Conservation (phyloP, 495 filamentous ascomycete species). For the Annulohypoxylon maeteangense region DNA sequence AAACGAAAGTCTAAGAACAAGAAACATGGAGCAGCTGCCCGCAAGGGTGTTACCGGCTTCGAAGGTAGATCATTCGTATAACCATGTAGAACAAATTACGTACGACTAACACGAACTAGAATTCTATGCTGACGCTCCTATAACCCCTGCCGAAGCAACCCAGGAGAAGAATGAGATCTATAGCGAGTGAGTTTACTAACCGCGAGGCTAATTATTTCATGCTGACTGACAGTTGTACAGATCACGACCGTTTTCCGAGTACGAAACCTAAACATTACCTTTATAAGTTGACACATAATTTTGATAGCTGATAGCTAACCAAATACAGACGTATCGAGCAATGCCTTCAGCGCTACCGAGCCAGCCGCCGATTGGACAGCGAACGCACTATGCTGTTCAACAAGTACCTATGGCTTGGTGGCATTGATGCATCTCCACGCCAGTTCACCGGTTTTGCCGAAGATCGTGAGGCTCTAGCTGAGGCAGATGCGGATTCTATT, state of each 20-base stretch:
- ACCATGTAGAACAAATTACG: background rate
- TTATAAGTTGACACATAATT: background rate
- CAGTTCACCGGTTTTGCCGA: slow-evolving; percentile 72
- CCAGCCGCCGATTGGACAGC: slow-evolving; percentile 75
- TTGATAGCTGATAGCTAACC: slow-evolving; percentile 20
- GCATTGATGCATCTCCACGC: slow-evolving; percentile 73
- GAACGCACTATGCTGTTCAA: slow-evolving; percentile 72
- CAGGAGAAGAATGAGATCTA: slow-evolving; percentile 70
- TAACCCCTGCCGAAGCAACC: slow-evolving; percentile 72
- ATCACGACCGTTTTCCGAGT: slow-evolving; percentile 53
- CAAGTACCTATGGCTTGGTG: slow-evolving; percentile 85
- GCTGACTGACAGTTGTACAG: slow-evolving; percentile 42
- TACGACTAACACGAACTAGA: slow-evolving; percentile 54
- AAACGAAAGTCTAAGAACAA: slow-evolving; percentile 46
- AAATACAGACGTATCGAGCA: slow-evolving; percentile 77
- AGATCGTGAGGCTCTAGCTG: slow-evolving; percentile 64
- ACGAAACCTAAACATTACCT: slow-evolving; percentile 23
- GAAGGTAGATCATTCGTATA: slow-evolving; percentile 51
- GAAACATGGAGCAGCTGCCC: slow-evolving; percentile 41
- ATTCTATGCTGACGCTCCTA: slow-evolving; percentile 78
- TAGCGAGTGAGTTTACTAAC: slow-evolving; percentile 53
- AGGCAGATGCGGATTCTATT: slow-evolving; percentile 66
- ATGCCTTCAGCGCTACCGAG: slow-evolving; percentile 83
- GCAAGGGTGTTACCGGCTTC: slow-evolving; percentile 52
- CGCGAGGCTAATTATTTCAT: slow-evolving; percentile 12